Evolutionary conservation across 805 yeast species (phyloP).

Genomic region (Yarrowia sp.): DNA sequence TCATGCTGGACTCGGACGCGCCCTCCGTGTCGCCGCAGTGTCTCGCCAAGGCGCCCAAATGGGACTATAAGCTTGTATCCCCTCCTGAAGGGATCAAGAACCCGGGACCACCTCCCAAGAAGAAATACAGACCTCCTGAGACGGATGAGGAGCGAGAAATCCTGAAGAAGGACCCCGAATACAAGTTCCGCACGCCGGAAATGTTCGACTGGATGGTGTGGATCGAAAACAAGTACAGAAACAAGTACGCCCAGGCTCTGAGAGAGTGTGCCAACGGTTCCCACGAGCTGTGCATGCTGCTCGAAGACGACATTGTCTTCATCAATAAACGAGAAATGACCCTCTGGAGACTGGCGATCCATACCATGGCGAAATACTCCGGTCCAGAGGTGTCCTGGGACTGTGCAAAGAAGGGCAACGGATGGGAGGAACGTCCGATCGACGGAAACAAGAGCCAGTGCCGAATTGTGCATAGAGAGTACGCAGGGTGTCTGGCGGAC

Average conservation of each 20-base stretch:
- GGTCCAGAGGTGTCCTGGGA: slow-evolving; percentile 32
- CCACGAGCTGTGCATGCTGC: slow-evolving; percentile 42
- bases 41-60: neutral
- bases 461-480: slow-evolving; percentile 13
- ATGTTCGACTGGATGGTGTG: slow-evolving; percentile 12
- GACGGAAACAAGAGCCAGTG: slow-evolving; percentile 37
- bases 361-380: slow-evolving; percentile 20
- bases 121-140: neutral
- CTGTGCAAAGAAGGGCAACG: slow-evolving; percentile 33
- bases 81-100: neutral
- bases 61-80: slow-evolving; percentile 3
- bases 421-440: slow-evolving; percentile 4
- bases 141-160: slow-evolving; percentile 13
- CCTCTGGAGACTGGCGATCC: slow-evolving; percentile 2
- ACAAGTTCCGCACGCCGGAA: slow-evolving; percentile 25
- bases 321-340: slow-evolving; percentile 31
- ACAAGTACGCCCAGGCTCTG: slow-evolving; percentile 35
- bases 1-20: slow-evolving; percentile 21
- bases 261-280: slow-evolving; percentile 40
- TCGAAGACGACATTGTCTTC: slow-evolving; percentile 43
- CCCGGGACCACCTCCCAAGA: neutral
- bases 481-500: slow-evolving; percentile 29
- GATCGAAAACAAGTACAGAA: slow-evolving; percentile 18
- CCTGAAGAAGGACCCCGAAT: neutral
- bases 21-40: slow-evolving; percentile 9